Percentiles rank a stretch among this genome's conserved stretches.
These are phyloP conservation scores for Fusarium papillatum DNA, from an alignment of 2,329 filamentous ascomycete species.

Conservation along the genomic window DNA sequence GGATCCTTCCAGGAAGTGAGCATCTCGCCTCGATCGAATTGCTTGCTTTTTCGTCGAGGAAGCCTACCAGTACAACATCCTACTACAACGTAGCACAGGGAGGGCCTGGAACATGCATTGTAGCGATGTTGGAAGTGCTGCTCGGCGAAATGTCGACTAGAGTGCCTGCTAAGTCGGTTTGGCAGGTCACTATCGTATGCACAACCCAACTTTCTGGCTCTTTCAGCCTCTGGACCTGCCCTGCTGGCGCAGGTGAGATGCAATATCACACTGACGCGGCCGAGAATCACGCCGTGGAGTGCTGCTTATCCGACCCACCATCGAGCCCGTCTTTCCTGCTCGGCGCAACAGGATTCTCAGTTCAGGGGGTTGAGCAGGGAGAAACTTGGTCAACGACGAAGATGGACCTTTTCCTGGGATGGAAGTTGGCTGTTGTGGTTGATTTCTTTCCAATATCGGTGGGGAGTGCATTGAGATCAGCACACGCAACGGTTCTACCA, in stretches of 20 bases:
- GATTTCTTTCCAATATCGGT: constrained; percentile 11
- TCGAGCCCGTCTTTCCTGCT: constrained; percentile 10
- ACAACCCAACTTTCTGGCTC: constrained; percentile 16
- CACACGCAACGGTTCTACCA: constrained; percentile 13
- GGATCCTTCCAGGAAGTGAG: constrained; percentile 2
- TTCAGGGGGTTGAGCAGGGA: constrained; percentile 16
- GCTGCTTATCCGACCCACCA: constrained; percentile 37
- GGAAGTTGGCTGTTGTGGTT: neutral
- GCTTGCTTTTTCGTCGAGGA: constrained; percentile 5
- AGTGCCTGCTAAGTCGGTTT: constrained; percentile 19
- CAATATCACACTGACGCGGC: constrained; percentile 36
- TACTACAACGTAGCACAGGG: constrained; percentile 11
- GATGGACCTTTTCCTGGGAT: neutral
- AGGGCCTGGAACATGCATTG: constrained; percentile 19
- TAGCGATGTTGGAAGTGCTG: constrained; percentile 7
- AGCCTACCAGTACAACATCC: constrained; percentile 16
- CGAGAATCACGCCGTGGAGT: constrained; percentile 42
- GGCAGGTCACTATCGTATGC: constrained; percentile 8
- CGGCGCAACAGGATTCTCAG: constrained; percentile 8
- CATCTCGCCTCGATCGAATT: constrained; percentile 14
- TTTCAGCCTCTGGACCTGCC: constrained; percentile 24
- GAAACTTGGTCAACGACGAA: constrained; percentile 1
- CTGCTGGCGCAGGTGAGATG: constrained; percentile 33
- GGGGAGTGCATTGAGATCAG: constrained; percentile 19
- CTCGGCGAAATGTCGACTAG: constrained; percentile 35